Evolutionary conservation across 305 asterid genomes (phyloP).

Genomic region (Solanum aculeatissimum): DNA sequence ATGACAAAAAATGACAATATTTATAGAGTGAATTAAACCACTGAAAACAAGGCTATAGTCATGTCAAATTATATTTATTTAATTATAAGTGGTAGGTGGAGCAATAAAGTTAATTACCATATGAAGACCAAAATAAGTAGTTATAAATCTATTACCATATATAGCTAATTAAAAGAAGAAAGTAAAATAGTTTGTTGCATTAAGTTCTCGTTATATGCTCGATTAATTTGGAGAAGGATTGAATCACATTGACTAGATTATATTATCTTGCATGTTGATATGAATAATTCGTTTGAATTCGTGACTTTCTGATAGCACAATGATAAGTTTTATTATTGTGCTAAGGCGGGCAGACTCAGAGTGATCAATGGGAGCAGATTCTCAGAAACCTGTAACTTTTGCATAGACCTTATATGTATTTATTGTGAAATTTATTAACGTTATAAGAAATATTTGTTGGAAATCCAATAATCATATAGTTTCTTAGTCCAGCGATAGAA

Average conservation of each 20-base stretch:
- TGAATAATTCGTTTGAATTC: not conserved
- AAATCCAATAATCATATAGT: not conserved
- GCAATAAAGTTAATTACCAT: not conserved
- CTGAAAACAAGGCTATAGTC: not conserved
- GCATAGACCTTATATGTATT: not conserved
- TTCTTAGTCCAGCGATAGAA: not conserved
- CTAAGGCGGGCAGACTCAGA: not conserved
- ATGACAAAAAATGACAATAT: not conserved
- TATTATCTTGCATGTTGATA: not conserved
- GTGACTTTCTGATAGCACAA: not conserved
- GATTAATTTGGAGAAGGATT: not conserved
- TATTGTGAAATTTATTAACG: not conserved
- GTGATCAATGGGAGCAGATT: not conserved
- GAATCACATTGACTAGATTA: not conserved
- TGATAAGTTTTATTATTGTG: not conserved
- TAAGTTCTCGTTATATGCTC: not conserved
- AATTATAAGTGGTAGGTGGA: not conserved
- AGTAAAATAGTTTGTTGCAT: not conserved
- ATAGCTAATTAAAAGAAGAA: not conserved
- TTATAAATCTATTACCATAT: too few relatives aligned
- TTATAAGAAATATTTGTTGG: not conserved
- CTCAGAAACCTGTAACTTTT: not conserved
- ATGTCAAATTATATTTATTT: not conserved
- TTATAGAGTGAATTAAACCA: not conserved
- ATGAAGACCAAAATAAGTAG: not conserved